These are phyloP conservation scores for Trypanosoma scelopori DNA, from an alignment of 208 protist species.

Conservation along the genomic window DNA sequence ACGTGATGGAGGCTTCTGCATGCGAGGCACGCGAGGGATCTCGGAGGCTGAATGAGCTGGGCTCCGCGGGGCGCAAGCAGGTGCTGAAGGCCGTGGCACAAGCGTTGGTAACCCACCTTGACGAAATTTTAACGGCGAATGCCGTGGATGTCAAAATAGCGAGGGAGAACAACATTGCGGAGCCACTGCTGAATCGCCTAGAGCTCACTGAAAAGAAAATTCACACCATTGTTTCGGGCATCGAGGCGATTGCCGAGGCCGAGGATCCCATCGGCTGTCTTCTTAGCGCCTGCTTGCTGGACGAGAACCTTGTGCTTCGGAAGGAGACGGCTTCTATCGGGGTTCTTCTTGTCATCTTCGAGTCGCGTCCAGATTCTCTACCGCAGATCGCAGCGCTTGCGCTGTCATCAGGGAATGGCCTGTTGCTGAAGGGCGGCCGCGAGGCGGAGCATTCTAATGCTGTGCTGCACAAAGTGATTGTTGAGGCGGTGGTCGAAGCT, in stretches of 20 bases:
- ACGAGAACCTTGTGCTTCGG: conserved; percentile 70
- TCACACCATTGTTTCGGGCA: conserved; percentile 45
- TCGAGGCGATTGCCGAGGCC: conserved; percentile 43
- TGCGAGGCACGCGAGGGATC: conserved; percentile 57
- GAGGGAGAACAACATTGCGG: conserved; percentile 32
- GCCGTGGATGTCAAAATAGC: conserved; percentile 56
- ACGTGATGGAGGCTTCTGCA: conserved; percentile 38
- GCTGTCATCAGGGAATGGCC: conserved; percentile 81
- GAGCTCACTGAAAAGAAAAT: conserved; percentile 67
- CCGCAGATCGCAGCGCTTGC: conserved; percentile 86
- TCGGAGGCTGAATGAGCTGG: conserved; percentile 37
- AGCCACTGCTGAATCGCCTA: conserved; percentile 55
- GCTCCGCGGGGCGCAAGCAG: conserved; percentile 30
- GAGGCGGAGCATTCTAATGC: conserved; percentile 70
- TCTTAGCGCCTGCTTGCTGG: conserved; percentile 52
- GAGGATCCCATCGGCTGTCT: conserved; percentile 60
- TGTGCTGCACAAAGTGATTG: conserved; percentile 52
- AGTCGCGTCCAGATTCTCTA: conserved; percentile 88
- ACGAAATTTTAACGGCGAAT: conserved; percentile 72
- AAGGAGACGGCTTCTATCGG: conserved; percentile 86
- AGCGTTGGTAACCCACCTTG: conserved; percentile 38
- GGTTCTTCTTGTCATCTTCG: conserved; percentile 94
- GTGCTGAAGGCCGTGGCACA: conserved; percentile 61
- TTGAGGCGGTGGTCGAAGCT: conserved; percentile 42
- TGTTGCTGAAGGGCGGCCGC: conserved; percentile 89